phyloP scores from a whole-genome alignment of 768 basidiomycete species.

The Lactifluus echinatus region DNA sequence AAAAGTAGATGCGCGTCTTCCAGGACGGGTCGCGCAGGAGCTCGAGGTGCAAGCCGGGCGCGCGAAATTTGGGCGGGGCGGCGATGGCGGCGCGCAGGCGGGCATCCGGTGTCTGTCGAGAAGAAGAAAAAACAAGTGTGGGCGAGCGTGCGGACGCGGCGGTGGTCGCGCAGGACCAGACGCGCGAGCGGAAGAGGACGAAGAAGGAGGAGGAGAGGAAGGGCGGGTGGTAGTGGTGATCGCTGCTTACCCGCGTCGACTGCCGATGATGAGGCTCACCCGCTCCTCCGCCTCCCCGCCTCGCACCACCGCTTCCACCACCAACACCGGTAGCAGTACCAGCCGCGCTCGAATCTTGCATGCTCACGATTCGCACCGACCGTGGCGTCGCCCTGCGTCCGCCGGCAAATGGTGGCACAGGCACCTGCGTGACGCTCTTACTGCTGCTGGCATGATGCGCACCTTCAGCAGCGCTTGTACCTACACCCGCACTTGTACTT shows the following conservation, averaged over 20 bases:
- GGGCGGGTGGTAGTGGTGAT: too few species aligned
- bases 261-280: slow-evolving; percentile 29
- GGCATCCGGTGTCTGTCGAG: slow-evolving; percentile 26
- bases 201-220: neutral
- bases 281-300: slow-evolving; percentile 41
- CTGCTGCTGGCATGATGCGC: neutral
- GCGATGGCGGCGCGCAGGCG: slow-evolving; percentile 22
- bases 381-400: slow-evolving; percentile 77
- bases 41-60: slow-evolving; percentile 58
- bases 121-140: slow-evolving; percentile 38
- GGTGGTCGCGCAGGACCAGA: slow-evolving; percentile 52
- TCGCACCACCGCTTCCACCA: slow-evolving; percentile 7
- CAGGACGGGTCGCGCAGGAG: slow-evolving; percentile 53
- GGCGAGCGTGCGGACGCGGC: slow-evolving; percentile 29
- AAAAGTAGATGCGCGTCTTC: slow-evolving; percentile 52
- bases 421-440: slow-evolving; percentile 3
- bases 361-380: slow-evolving; percentile 71
- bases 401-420: slow-evolving; percentile 33
- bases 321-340: neutral
- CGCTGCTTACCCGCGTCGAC: too few species aligned
- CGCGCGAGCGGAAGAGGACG: slow-evolving; percentile 33
- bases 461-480: too few species aligned
- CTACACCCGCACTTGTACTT: too few species aligned
- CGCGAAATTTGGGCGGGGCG: slow-evolving; percentile 56
- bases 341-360: slow-evolving; percentile 35